Evolutionary conservation across 805 yeast species (phyloP).

Genomic region (Candida arabinofermentans): DNA sequence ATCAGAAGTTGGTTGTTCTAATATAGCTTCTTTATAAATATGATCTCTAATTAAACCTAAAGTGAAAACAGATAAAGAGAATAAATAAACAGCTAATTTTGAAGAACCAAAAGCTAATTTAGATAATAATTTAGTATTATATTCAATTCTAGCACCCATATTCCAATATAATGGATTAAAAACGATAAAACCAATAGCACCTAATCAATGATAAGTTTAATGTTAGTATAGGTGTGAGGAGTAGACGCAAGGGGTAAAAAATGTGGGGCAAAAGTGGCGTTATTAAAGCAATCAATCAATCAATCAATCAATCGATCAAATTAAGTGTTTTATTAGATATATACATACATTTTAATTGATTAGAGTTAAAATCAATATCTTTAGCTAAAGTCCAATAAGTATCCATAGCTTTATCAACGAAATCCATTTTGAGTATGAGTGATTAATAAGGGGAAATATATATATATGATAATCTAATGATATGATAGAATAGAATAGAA

Average conservation of each 20-base stretch:
- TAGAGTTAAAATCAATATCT: constrained; percentile 22
- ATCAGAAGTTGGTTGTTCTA: constrained; percentile 62
- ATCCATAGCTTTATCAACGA: constrained; percentile 15
- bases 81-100: constrained; percentile 73
- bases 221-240: no score
- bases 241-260: background rate
- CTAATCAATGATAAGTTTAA: constrained; percentile 15
- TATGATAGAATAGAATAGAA: no score
- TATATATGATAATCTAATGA: no score
- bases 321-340: background rate
- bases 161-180: constrained; percentile 98
- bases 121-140: constrained; percentile 71
- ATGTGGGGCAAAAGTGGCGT: background rate
- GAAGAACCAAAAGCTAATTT: constrained; percentile 65
- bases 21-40: constrained; percentile 66
- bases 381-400: constrained; percentile 19
- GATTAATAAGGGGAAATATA: background rate
- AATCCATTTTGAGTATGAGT: constrained; percentile 11
- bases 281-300: no score
- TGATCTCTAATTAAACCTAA: constrained; percentile 82
- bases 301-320: background rate
- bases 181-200: constrained; percentile 62
- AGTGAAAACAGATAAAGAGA: constrained; percentile 80
- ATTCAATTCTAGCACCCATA: constrained; percentile 82
- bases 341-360: constrained; percentile 16